Base-by-base conservation (phyloP, 352 stramenopile genomes). In the Globisporangium paroecandrum region DNA sequence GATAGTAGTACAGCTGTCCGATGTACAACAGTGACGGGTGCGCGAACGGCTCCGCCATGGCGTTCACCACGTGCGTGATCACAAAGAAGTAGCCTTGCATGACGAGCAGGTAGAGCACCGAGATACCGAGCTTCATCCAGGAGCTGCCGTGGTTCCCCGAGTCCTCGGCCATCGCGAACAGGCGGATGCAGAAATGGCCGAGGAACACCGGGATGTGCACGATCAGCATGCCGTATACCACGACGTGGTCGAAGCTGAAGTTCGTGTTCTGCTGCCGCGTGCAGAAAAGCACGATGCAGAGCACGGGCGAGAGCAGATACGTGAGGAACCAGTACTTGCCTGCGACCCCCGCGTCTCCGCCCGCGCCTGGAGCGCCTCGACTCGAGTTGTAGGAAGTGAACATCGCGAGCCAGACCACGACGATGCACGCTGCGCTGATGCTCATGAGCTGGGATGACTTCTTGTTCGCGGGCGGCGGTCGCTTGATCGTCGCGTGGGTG, bases 81-180 rank as follows among this genome's bases (percentile, higher is more conserved):
- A 91, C 78, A 49, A 91, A 91, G 61, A 95, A 94, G 63, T 94
- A 95, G 38, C 78, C 75, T 69, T 95, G 88, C 88, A 95, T 94
- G 9, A 91, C 61, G 25, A 91, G 64, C 36, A 95, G 63, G 66
- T 88, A 95, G 29, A 94, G 60, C 38, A 91, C 76, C 15, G 87
- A 94, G 54, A 94, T 79, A 27, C 66, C 79, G 36, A 95, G 73
- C 59, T 95, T 93, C 9, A 93, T 74, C 78, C 79, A 89, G 53
- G 82, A 87, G 29, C 60, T 74, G 9, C 59, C 72, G 38, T 71
- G 36, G 4, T 72, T 71, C 27, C 69, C 80, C 13, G 77, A 66
- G 46, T 67, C 69, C 58, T 91, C 83, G 3, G 81, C 79, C 43
- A 94, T 64, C 9, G 82, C 75, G 55, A 95, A 95, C 12, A 95